Percentiles rank a stretch among this genome's conserved stretches.
Evolutionary conservation across 2,329 filamentous ascomycete species (phyloP).

Genomic region (Aspergillus persii): DNA sequence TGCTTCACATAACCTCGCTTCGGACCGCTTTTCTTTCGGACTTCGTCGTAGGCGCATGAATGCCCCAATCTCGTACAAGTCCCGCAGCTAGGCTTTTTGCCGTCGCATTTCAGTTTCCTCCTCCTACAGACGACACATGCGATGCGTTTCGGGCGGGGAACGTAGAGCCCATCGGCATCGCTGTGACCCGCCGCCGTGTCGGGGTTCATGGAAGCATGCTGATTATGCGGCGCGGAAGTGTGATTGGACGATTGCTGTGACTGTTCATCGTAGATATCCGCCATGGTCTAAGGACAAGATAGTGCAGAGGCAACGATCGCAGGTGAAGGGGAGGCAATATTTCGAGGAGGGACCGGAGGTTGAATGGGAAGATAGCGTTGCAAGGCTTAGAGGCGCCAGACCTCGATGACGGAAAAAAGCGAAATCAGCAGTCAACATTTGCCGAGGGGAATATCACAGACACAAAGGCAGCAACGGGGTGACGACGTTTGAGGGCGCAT

Average conservation of each 20-base stretch:
- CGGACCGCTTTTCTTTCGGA: constrained; percentile 88
- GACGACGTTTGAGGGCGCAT: not conserved
- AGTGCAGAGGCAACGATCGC: constrained; percentile 1
- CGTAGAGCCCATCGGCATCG: constrained; percentile 53
- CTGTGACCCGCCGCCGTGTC: constrained; percentile 30
- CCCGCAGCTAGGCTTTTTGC: constrained; percentile 76
- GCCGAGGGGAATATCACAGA: not conserved
- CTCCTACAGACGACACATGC: constrained; percentile 93
- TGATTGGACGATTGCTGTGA: constrained; percentile 41
- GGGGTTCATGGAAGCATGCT: constrained; percentile 11
- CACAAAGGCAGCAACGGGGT: not conserved
- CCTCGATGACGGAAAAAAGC: constrained; percentile 9
- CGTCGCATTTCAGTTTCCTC: constrained; percentile 88
- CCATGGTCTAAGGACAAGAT: constrained; percentile 22
- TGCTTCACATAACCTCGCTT: constrained; percentile 95
- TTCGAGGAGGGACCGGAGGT: not conserved
- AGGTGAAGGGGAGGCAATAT: not conserved
- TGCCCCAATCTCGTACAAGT: constrained; percentile 86
- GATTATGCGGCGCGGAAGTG: constrained; percentile 27
- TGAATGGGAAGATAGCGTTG: not conserved
- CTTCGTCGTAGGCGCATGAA: constrained; percentile 86
- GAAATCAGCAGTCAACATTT: not conserved
- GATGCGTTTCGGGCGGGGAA: constrained; percentile 84
- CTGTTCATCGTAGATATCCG: constrained; percentile 59
- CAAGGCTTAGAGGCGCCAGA: constrained; percentile 6